Evolutionary conservation across 1,284 basidiomycete species (phyloP).

Genomic region (Microbotryum scabiosae): DNA sequence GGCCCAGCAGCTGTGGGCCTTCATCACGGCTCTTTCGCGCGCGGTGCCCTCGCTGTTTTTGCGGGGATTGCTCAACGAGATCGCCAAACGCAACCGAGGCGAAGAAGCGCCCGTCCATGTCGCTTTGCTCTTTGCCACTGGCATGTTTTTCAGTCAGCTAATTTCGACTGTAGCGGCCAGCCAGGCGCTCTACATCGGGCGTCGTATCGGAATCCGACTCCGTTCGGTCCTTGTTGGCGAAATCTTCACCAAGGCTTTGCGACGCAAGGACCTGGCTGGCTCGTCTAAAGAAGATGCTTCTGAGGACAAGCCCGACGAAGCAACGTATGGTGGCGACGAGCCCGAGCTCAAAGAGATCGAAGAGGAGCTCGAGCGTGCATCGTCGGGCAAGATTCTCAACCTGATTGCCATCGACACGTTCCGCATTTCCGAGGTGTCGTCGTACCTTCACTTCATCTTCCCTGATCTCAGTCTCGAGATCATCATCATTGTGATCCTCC

Average conservation of each 20-base stretch:
- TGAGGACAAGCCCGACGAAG: not conserved
- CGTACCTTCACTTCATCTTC: conserved; percentile 42
- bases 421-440: conserved; percentile 36
- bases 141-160: conserved; percentile 45
- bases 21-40: conserved; percentile 42
- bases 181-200: conserved; percentile 46
- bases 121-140: conserved; percentile 46
- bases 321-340: not conserved
- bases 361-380: conserved; percentile 31
- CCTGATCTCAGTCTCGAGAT: conserved; percentile 43
- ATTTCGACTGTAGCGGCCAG: conserved; percentile 41
- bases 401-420: conserved; percentile 50
- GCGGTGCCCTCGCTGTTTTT: conserved; percentile 47
- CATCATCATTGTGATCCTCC: conserved; percentile 43
- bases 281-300: conserved; percentile 15
- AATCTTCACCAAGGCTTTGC: conserved; percentile 49
- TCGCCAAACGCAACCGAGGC: conserved; percentile 38
- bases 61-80: conserved; percentile 45
- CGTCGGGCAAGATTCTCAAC: conserved; percentile 48
- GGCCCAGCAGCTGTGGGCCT: conserved; percentile 42
- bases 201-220: conserved; percentile 45
- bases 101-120: conserved; percentile 43
- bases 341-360: conserved; percentile 16
- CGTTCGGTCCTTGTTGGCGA: conserved; percentile 47
- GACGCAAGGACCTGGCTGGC: conserved; percentile 45